Percentiles rank a stretch among this genome's conserved stretches.
Conservation (phyloP, 2,329 filamentous ascomycete species). For the Periconia sp. region DNA sequence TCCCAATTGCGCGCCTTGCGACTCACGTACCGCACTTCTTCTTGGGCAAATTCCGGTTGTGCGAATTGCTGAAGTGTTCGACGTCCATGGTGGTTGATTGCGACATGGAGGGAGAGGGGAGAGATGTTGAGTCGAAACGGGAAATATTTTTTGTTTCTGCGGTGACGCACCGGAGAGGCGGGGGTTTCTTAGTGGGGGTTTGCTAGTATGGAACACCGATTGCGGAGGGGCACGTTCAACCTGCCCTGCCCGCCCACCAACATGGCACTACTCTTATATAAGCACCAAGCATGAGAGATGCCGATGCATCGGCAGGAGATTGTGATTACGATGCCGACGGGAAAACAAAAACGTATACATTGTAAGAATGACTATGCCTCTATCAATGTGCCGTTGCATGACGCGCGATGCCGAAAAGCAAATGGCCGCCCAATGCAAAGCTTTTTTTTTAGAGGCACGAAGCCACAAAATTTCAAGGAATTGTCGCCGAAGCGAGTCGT, state of each 20-base stretch:
- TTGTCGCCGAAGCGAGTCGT: neutral
- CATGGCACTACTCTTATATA: no score
- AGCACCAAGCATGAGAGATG: no score
- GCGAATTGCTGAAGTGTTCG: conserved; percentile 50
- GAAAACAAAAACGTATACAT: neutral
- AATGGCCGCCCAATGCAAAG: conserved; percentile 28
- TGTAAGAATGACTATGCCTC: conserved; percentile 10
- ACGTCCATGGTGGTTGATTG: conserved; percentile 48
- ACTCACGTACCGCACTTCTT: conserved; percentile 58
- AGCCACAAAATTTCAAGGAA: conserved; percentile 6
- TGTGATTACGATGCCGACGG: neutral
- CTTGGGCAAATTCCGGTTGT: conserved; percentile 52
- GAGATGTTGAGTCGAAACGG: neutral
- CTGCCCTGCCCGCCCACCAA: no score
- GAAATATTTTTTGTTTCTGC: no score
- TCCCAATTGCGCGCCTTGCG: conserved; percentile 46
- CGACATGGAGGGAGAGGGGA: no score
- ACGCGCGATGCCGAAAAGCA: conserved; percentile 19
- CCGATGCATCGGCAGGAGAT: no score
- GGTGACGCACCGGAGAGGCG: conserved; percentile 30
- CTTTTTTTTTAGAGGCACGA: conserved; percentile 1
- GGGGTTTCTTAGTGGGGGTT: conserved; percentile 25
- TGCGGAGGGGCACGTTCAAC: no score
- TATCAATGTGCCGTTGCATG: conserved; percentile 8
- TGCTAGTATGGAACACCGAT: no score